A percentile compares a stretch with the other conserved stretches of the same genome.
Conservation (phyloP, 345 rosid genomes). For the Syzygium aqueum region DNA sequence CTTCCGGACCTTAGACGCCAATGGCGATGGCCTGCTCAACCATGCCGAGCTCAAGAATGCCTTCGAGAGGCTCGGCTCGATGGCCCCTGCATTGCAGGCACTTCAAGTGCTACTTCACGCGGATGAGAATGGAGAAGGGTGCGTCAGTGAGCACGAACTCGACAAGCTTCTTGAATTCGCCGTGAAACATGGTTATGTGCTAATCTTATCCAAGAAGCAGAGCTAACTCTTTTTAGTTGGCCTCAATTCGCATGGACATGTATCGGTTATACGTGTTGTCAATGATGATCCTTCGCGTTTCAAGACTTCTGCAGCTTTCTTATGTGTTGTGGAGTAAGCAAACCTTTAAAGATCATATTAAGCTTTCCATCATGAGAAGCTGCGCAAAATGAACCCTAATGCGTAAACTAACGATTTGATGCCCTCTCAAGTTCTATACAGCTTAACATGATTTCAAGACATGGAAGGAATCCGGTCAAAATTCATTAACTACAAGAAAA, state of each 20-base stretch:
- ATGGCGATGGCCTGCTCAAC: slow-evolving; percentile 8
- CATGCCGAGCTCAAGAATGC: slow-evolving; percentile 13
- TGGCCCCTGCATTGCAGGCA: background rate
- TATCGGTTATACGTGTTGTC: background rate
- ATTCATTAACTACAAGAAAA: background rate
- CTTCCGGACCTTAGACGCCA: background rate
- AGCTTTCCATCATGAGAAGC: background rate
- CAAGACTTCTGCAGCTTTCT: background rate
- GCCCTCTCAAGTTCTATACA: background rate
- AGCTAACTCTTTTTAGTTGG: background rate
- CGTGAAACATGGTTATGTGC: background rate
- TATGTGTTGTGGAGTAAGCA: background rate
- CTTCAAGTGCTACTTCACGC: background rate
- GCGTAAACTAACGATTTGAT: background rate
- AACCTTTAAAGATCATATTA: background rate
- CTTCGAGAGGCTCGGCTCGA: background rate
- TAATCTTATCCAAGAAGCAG: background rate
- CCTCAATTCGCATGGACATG: background rate
- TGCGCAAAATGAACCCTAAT: background rate
- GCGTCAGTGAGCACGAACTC: slow-evolving; percentile 3
- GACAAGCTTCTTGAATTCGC: background rate
- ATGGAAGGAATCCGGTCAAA: background rate
- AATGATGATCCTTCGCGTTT: background rate
- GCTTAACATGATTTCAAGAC: background rate
- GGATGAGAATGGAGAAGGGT: slow-evolving; percentile 4